phyloP scores from a whole-genome alignment of 2,329 filamentous ascomycete species.

The Bipolaris oryzae region DNA sequence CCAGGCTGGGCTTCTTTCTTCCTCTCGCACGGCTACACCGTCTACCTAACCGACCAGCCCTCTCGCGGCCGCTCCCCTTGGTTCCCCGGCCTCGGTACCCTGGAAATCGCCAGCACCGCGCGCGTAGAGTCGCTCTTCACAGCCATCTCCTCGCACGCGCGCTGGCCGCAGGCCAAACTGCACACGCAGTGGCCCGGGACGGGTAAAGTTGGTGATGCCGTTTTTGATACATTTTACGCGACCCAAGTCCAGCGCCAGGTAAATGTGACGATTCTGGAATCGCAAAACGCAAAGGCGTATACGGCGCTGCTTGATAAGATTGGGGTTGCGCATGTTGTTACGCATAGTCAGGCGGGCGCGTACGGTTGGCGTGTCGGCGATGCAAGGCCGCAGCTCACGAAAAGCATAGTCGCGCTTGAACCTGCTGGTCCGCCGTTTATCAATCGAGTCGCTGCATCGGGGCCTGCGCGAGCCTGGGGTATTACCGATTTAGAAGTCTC shows the following conservation, averaged over 20 bases:
- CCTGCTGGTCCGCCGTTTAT: constrained; percentile 59
- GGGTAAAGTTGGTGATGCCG: constrained; percentile 50
- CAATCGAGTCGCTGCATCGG: constrained; percentile 4
- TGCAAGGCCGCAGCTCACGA: constrained; percentile 54
- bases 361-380: constrained; percentile 59
- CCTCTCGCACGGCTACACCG: constrained; percentile 53
- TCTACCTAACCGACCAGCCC: constrained; percentile 57
- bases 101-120: constrained; percentile 14
- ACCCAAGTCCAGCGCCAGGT: constrained; percentile 50
- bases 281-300: constrained; percentile 48
- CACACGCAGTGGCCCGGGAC: constrained; percentile 54
- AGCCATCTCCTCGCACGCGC: constrained; percentile 42
- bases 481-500: constrained; percentile 41
- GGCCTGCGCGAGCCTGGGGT: constrained; percentile 40
- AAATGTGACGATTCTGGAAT: constrained; percentile 37
- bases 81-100: constrained; percentile 41
- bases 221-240: constrained; percentile 58
- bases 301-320: constrained; percentile 53
- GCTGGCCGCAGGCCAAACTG: constrained; percentile 52
- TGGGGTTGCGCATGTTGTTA: constrained; percentile 54
- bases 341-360: constrained; percentile 58
- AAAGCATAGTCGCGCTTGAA: constrained; percentile 59
- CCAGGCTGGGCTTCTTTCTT: constrained; percentile 59
- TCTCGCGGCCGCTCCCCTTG: constrained; percentile 55
- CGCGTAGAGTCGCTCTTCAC: constrained; percentile 41